A percentile compares a stretch with the other conserved stretches of the same genome.
phyloP scores from a whole-genome alignment of 2,329 filamentous ascomycete genomes.

The Arthrinium phaeospermum region DNA sequence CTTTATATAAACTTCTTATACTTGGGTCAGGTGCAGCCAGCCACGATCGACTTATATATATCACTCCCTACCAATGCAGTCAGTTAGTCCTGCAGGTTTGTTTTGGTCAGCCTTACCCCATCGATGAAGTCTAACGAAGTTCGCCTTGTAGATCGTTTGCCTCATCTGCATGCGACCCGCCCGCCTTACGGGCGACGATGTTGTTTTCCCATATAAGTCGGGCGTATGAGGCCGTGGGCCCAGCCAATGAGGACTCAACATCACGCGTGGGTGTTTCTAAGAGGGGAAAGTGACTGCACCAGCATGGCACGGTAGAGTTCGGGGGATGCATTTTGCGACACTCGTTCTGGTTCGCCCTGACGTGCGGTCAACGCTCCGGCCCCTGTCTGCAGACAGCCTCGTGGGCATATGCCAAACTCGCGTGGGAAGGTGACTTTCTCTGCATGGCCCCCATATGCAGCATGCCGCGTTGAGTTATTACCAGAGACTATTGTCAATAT shows the following conservation, averaged over 20 bases:
- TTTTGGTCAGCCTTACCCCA: not conserved
- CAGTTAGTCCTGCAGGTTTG: not conserved
- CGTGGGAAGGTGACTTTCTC: not conserved
- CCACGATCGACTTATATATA: not conserved
- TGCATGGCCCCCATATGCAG: not conserved
- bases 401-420: not conserved
- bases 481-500: not conserved
- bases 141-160: not conserved
- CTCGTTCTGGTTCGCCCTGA: not conserved
- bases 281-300: not conserved
- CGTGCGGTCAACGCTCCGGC: not conserved
- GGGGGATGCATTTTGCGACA: not conserved
- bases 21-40: not conserved
- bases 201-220: not conserved
- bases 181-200: not conserved
- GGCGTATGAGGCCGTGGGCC: not conserved
- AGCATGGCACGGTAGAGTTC: not conserved
- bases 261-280: not conserved
- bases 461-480: not conserved
- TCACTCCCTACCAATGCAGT: not conserved
- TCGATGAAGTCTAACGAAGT: not conserved
- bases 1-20: not conserved
- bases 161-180: not conserved
- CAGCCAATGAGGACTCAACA: not conserved
- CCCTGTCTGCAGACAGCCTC: not conserved